Conservation (phyloP, 345 rosid genomes). For the Euphorbia pulcherrima region DNA sequence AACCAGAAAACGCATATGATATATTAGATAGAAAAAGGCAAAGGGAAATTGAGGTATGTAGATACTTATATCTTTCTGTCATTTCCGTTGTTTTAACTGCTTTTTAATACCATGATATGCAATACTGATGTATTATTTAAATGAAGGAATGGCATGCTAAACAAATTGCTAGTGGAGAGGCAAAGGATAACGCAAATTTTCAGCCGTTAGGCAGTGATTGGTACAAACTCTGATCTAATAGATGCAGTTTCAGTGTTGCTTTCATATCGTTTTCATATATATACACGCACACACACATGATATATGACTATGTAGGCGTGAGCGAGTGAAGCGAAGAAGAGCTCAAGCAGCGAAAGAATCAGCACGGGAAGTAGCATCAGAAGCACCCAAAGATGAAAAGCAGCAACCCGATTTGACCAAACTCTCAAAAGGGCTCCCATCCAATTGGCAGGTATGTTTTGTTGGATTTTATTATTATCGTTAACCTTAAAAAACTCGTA, state of each 20-base stretch:
- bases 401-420: constrained; percentile 51
- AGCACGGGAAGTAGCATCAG: constrained; percentile 20
- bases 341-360: constrained; percentile 53
- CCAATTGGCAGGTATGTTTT: constrained; percentile 93
- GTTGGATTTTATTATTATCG: no score
- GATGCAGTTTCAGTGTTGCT: not conserved
- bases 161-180: constrained; percentile 92
- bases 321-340: constrained; percentile 74
- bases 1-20: constrained; percentile 59
- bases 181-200: constrained; percentile 89
- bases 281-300: not conserved
- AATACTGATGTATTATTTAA: constrained; percentile 11
- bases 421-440: constrained; percentile 54
- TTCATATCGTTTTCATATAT: not conserved
- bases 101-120: constrained; percentile 4
- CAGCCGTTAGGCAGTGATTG: constrained; percentile 97
- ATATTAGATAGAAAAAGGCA: constrained; percentile 68
- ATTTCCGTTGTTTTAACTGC: not conserved
- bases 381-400: constrained; percentile 29
- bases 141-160: constrained; percentile 76
- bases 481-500: no score
- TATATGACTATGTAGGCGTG: constrained; percentile 56
- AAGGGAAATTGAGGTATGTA: constrained; percentile 68
- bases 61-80: not conserved
- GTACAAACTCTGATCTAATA: constrained; percentile 31